Evolutionary conservation across 2,329 filamentous ascomycete species (phyloP), one percentile per base, ranked within the genome.

Genomic region (Aspergillus sergii): DNA sequence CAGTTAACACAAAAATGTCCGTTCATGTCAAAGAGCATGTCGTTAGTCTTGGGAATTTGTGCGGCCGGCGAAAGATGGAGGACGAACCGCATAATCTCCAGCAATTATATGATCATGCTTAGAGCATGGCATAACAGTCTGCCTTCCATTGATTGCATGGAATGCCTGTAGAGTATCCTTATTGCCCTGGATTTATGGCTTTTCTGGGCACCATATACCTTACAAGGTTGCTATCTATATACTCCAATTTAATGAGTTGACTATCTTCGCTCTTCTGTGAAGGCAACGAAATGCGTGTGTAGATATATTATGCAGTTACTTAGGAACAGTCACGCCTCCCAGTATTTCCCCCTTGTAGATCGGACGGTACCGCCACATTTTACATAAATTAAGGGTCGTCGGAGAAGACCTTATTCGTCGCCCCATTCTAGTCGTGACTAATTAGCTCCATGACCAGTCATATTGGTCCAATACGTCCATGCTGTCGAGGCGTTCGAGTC

Each of bases 1-100:
- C 26, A 59, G 58, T 59, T n/a, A 41, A 59, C 34, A 54, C 32
- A 2, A 45, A 45, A 28, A 59, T 48, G 43, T n/a, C 46, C 9
- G 36, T 14, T 12, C 58, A 59, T 19, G 19, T 59, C 14, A 21
- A 23, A 9, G 23, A 32, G 10, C 58, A 59, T 45, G 8, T 59
- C 5, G 26, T 34, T 30, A 46, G 16, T 8, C 46, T 59, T 3
- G 32, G 46, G 7, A 16, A 16, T 6, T 12, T 30, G 9, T 28
- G 14, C 21, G 34, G 58, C 4, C 55, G 12, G 6, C 43, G 11
- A 19, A 4, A 4, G 11, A 11, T 26, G 9, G 39, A 58, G 2
- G 43, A 46, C 0, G 23, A 36, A 9, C 45, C 23, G 3, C 7
- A 4, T 7, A 14, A 23, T 23, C 11, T 28, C 5, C 23, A 23